phyloP scores from a whole-genome alignment of 371 early-diverging fungal species.

The Fennellomyces sp. region DNA sequence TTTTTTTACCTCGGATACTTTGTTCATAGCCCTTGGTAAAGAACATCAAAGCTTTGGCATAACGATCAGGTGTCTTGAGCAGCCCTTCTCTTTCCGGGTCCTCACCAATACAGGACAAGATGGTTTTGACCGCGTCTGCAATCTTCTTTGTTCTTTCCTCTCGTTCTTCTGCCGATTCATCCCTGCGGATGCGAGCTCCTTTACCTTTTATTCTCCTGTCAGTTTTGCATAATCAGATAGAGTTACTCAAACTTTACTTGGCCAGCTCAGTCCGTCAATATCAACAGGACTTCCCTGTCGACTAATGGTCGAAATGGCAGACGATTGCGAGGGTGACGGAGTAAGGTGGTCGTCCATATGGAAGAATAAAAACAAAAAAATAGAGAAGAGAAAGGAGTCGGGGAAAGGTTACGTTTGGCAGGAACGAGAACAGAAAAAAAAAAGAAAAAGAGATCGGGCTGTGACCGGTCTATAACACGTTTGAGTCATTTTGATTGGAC shows the following conservation, averaged over 20 bases:
- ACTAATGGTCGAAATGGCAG: conserved; percentile 7
- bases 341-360: not conserved
- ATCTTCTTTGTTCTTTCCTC: conserved; percentile 74
- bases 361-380: not conserved
- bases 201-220: conserved; percentile 38
- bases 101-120: conserved; percentile 94
- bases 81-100: conserved; percentile 95
- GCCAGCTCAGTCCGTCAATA: conserved; percentile 54
- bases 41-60: conserved; percentile 97
- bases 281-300: conserved; percentile 41
- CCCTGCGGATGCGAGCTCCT: conserved; percentile 75
- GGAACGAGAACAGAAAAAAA: not conserved
- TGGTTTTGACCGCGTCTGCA: conserved; percentile 84
- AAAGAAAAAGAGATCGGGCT: not conserved
- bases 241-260: conserved; percentile 32
- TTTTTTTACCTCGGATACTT: conserved; percentile 67
- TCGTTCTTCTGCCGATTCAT: conserved; percentile 76
- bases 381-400: not conserved
- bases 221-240: not conserved
- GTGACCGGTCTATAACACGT: not conserved
- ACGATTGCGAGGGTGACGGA: conserved; percentile 15
- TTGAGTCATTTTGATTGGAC: conserved; percentile 1
- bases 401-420: not conserved
- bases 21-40: conserved; percentile 97
- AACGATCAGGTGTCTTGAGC: conserved; percentile 94